phyloP scores from a whole-genome alignment of 2,329 filamentous ascomycete genomes.

The Colletotrichum sp. region DNA sequence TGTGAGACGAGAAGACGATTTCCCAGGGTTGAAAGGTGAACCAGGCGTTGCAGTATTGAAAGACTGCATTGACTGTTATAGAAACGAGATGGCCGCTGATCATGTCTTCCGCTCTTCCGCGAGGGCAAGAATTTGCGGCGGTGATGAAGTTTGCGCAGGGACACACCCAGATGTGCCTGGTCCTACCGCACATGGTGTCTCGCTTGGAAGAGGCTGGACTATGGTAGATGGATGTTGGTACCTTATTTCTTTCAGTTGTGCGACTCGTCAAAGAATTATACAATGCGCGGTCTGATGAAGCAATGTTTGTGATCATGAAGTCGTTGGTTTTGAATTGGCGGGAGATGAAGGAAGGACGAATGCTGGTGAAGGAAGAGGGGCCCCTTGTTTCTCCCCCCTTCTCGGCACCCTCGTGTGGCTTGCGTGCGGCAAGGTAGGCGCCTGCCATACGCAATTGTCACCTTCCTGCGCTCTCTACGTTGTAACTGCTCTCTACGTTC shows the following conservation, averaged over 20 bases:
- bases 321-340: neutral
- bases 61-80: neutral
- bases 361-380: neutral
- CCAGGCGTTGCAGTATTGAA: neutral
- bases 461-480: neutral
- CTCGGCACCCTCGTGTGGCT: neutral
- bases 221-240: neutral
- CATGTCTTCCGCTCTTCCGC: neutral
- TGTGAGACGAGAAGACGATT: neutral
- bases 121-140: neutral
- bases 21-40: neutral
- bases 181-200: neutral
- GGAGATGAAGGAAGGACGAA: neutral
- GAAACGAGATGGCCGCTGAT: neutral
- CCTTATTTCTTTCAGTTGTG: neutral
- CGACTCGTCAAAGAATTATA: neutral
- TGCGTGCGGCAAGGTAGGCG: neutral
- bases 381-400: neutral
- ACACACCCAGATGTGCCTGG: neutral
- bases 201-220: neutral
- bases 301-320: neutral
- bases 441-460: neutral
- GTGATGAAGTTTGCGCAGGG: neutral
- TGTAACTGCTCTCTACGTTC: neutral
- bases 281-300: neutral